Conservation (phyloP, 2,329 filamentous ascomycete genomes). For the Penicillium sp. region DNA sequence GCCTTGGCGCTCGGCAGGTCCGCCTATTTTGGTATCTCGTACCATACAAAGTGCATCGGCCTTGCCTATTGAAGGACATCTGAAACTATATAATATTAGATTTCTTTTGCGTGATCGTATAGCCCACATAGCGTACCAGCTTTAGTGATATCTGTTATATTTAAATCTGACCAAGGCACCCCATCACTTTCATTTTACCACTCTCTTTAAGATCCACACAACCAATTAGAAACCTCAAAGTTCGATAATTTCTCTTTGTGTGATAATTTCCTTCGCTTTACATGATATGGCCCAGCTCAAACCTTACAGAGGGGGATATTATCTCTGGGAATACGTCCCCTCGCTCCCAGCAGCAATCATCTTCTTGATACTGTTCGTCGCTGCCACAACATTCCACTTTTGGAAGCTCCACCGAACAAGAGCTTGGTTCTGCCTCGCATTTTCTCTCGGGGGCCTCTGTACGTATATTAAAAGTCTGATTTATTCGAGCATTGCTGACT, state of each 20-base stretch:
- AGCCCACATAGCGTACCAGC: background rate
- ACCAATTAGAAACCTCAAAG: background rate
- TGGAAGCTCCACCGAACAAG: constrained; percentile 9
- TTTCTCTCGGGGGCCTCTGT: constrained; percentile 10
- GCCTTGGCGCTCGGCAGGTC: background rate
- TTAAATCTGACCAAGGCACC: background rate
- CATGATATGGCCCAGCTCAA: background rate
- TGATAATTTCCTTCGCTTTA: too few relatives aligned
- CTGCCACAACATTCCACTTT: constrained; percentile 7
- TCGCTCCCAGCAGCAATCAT: constrained; percentile 11
- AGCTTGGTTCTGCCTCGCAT: constrained; percentile 11
- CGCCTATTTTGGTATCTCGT: constrained; percentile 1
- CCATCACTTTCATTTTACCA: background rate
- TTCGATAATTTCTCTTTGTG: background rate
- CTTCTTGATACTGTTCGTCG: constrained; percentile 10
- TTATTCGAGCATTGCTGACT: background rate
- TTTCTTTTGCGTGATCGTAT: background rate
- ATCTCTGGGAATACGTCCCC: constrained; percentile 10
- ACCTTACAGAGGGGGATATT: background rate
- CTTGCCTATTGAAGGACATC: background rate
- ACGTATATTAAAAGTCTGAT: background rate
- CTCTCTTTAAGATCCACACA: background rate
- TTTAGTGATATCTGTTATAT: background rate
- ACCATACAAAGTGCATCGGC: background rate
- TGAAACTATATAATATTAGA: background rate